These are phyloP conservation scores for Trichoderma aggressivum DNA, from an alignment of 2,329 filamentous ascomycete genomes.

Conservation along the genomic window DNA sequence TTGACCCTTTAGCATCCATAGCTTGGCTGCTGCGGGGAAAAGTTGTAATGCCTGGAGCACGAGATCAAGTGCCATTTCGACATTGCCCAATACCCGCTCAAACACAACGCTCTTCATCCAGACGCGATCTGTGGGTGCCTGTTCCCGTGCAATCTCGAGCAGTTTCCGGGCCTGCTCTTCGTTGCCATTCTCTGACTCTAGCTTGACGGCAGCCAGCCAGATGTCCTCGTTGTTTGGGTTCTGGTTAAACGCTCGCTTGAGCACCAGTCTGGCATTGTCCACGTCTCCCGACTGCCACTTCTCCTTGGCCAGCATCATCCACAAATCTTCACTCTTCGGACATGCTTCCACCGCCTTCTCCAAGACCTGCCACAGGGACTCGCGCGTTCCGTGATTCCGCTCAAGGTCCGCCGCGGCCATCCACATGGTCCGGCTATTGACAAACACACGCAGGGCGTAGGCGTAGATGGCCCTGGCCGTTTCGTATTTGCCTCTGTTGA, in stretches of 20 bases:
- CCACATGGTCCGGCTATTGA: conserved; percentile 85
- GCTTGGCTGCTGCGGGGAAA: conserved; percentile 80
- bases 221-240: conserved; percentile 98
- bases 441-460: conserved; percentile 84
- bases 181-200: conserved; percentile 87
- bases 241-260: conserved; percentile 87
- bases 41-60: conserved; percentile 81
- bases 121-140: conserved; percentile 91
- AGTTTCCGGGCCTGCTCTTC: conserved; percentile 78
- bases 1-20: conserved; percentile 99
- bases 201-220: conserved; percentile 92
- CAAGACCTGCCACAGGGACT: conserved; percentile 77
- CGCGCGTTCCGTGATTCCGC: conserved; percentile 79
- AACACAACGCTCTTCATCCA: conserved; percentile 97
- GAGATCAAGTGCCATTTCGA: conserved; percentile 78
- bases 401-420: conserved; percentile 88
- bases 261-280: conserved; percentile 78
- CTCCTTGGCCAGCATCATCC: conserved; percentile 95
- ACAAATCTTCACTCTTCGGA: conserved; percentile 84
- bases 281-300: conserved; percentile 88
- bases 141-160: conserved; percentile 75
- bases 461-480: conserved; percentile 92
- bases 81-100: conserved; percentile 78
- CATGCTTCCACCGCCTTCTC: conserved; percentile 94
- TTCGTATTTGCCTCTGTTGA: conserved; percentile 77